Conservation (phyloP, 139 green algal genomes). For the Chlorella sp. region DNA sequence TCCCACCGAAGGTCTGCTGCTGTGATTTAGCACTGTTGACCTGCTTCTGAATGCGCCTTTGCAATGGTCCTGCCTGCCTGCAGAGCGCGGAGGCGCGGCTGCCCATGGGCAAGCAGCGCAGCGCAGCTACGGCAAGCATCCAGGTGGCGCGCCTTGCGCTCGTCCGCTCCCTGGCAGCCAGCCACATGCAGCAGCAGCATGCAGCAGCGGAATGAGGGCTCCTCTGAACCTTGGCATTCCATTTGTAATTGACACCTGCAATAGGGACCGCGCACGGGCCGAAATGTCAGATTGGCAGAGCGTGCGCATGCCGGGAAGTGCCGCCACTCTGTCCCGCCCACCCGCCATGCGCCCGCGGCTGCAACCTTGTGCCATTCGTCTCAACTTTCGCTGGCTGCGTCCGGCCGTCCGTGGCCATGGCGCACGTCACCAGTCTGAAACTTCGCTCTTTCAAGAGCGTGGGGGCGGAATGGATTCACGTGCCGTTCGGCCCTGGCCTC, state of each 20-base stretch:
- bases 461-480: neutral
- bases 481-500: neutral
- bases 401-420: neutral
- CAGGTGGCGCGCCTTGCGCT: slow-evolving; percentile 21
- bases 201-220: neutral
- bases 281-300: no score
- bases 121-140: neutral
- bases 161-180: slow-evolving; percentile 2
- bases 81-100: slow-evolving; percentile 30
- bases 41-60: neutral
- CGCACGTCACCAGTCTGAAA: neutral
- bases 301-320: no score
- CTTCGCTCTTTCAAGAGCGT: slow-evolving; percentile 31
- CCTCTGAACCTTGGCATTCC: no score
- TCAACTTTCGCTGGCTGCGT: neutral
- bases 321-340: no score
- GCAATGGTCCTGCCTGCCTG: no score
- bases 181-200: slow-evolving; percentile 20
- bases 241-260: no score
- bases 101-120: neutral
- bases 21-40: no score
- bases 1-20: neutral
- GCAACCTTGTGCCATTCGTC: neutral
- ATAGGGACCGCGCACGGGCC: no score
- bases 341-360: neutral